A percentile compares a stretch with the other conserved stretches of the same genome.
phyloP scores from a whole-genome alignment of 148 eudicot species.

The Chenopodium quinoa region DNA sequence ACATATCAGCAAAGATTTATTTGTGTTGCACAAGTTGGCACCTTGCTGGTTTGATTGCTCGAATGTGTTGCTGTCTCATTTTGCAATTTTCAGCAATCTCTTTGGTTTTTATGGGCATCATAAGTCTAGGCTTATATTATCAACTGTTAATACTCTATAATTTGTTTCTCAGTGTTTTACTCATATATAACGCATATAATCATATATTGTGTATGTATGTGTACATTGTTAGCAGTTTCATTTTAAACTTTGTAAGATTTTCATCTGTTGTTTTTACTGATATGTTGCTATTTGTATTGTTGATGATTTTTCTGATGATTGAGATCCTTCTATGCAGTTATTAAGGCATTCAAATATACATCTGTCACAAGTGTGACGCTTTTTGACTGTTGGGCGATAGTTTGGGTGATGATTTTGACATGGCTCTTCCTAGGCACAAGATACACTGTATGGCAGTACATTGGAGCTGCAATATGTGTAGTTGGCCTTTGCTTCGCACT shows the following conservation, averaged over 20 bases:
- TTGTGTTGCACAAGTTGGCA: too few species aligned
- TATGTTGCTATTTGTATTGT: not conserved
- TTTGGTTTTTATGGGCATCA: not conserved
- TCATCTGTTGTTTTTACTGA: not conserved
- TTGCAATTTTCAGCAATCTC: not conserved
- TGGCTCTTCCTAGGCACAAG: slow-evolving; percentile 66
- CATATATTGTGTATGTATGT: not conserved
- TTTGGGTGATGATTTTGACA: slow-evolving; percentile 71
- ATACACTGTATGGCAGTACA: slow-evolving; percentile 69
- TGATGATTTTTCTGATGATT: not conserved
- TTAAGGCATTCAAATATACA: slow-evolving; percentile 71
- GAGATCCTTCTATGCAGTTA: slow-evolving; percentile 45
- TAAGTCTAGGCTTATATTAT: not conserved
- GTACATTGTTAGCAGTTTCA: not conserved
- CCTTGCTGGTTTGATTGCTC: too few species aligned
- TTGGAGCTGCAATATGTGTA: slow-evolving; percentile 67
- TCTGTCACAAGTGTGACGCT: slow-evolving; percentile 86
- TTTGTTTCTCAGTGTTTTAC: not conserved
- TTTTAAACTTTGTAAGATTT: too few species aligned
- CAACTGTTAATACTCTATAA: too few species aligned
- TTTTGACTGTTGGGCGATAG: slow-evolving; percentile 79
- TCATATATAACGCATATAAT: not conserved
- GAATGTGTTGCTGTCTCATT: too few species aligned
- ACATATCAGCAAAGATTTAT: not conserved
- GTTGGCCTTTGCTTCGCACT: slow-evolving; percentile 71